phyloP scores from a whole-genome alignment of 2,329 filamentous ascomycete species.

The Talaromyces albobiverticillius region DNA sequence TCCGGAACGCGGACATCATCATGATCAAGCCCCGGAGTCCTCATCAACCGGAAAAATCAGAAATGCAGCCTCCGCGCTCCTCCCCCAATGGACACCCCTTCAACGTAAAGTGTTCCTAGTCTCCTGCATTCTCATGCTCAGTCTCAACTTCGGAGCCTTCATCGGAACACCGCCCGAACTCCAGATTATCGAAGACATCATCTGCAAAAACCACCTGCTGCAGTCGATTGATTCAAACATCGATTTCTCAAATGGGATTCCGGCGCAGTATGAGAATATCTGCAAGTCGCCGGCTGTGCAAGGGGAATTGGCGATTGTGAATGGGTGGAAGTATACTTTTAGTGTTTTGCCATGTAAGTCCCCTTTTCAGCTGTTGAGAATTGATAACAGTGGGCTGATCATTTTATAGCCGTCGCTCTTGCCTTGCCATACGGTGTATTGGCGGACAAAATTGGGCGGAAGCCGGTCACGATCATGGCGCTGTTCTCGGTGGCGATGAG shows the following conservation, averaged over 20 bases:
- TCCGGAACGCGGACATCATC: background rate
- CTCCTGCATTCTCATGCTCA: conserved; percentile 16
- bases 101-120: conserved; percentile 10
- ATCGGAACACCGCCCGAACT: conserved; percentile 24
- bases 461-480: conserved; percentile 23
- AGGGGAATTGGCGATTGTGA: conserved; percentile 27
- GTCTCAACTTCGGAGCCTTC: conserved; percentile 22
- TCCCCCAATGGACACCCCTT: conserved; percentile 7
- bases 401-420: conserved; percentile 24
- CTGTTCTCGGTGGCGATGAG: conserved; percentile 20
- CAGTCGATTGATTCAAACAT: background rate
- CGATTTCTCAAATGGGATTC: background rate
- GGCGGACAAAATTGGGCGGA: conserved; percentile 28
- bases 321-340: conserved; percentile 27
- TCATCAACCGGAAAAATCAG: background rate
- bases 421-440: conserved; percentile 29
- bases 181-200: conserved; percentile 26
- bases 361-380: too few relatives aligned
- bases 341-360: conserved; percentile 21
- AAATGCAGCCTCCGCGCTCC: background rate
- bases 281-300: conserved; percentile 32
- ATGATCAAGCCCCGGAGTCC: too few relatives aligned
- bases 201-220: conserved; percentile 20
- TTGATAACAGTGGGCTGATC: too few relatives aligned
- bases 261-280: conserved; percentile 4